These are phyloP conservation scores for Epithemia pelagica DNA, from an alignment of 108 stramenopile species.

Conservation along the genomic window DNA sequence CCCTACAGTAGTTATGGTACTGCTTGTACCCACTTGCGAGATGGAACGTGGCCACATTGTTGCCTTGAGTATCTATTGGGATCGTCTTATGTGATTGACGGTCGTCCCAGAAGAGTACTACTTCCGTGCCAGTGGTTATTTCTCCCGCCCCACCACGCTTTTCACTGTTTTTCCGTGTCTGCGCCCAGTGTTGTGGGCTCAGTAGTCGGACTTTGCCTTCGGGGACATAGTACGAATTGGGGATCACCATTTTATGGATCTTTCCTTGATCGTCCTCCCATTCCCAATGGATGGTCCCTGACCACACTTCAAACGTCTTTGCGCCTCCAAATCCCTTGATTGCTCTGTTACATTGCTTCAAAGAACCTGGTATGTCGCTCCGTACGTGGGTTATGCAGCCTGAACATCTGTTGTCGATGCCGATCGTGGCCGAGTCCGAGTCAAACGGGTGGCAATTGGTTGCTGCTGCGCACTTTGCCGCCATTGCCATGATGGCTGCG, in stretches of 20 bases:
- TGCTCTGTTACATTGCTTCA: neutral
- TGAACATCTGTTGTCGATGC: slow-evolving; percentile 19
- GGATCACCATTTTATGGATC: slow-evolving; percentile 18
- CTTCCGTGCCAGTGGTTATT: neutral
- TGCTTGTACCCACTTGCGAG: slow-evolving; percentile 16
- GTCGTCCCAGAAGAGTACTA: slow-evolving; percentile 9
- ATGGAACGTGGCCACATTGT: slow-evolving; percentile 19
- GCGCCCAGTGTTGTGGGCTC: slow-evolving; percentile 25
- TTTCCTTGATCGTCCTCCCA: slow-evolving; percentile 24
- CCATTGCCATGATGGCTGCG: neutral
- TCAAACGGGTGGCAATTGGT: slow-evolving; percentile 11
- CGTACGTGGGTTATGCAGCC: slow-evolving; percentile 10
- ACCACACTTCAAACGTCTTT: neutral
- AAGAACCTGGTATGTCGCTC: slow-evolving; percentile 5
- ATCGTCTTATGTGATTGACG: slow-evolving; percentile 5
- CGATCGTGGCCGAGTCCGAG: slow-evolving; percentile 13
- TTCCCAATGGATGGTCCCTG: slow-evolving; percentile 2
- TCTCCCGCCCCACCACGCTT: neutral
- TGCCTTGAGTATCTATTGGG: slow-evolving; percentile 2
- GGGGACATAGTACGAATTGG: slow-evolving; percentile 6
- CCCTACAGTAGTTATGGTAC: slow-evolving; percentile 14
- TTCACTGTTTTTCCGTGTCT: neutral
- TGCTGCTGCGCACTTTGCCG: neutral
- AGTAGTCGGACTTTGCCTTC: slow-evolving; percentile 17
- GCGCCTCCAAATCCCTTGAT: slow-evolving; percentile 14